Evolutionary conservation across 2,329 filamentous ascomycete genomes (phyloP).

Genomic region (Fusarium sp.): DNA sequence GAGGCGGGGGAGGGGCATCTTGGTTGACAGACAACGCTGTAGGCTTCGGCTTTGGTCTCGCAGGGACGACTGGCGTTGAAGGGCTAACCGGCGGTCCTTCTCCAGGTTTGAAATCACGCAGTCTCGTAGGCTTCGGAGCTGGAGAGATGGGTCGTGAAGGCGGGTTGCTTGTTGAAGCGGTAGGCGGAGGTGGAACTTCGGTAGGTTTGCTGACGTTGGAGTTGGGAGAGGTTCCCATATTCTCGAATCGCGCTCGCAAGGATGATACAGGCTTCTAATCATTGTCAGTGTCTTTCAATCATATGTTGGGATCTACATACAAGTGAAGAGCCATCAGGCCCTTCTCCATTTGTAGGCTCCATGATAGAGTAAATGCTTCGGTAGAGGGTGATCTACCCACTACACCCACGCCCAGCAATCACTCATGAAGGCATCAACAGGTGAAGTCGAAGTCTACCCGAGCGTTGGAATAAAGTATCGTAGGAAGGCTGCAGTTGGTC

Average conservation of each 20-base stretch:
- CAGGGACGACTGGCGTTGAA: conserved; percentile 49
- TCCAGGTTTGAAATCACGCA: conserved; percentile 56
- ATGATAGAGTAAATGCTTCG: conserved; percentile 47
- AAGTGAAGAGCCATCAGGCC: conserved; percentile 81
- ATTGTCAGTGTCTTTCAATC: conserved; percentile 42
- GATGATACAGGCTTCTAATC: conserved; percentile 83
- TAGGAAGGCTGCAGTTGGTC: background rate
- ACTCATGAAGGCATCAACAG: conserved; percentile 49
- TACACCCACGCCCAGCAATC: conserved; percentile 50
- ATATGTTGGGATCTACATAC: conserved; percentile 58
- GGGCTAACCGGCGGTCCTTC: conserved; percentile 50
- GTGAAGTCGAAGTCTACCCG: conserved; percentile 20
- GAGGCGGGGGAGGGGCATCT: conserved; percentile 39
- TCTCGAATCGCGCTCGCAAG: conserved; percentile 83
- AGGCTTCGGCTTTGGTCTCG: conserved; percentile 48
- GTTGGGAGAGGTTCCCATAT: conserved; percentile 59
- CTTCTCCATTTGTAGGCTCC: conserved; percentile 57
- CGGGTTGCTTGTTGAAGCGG: conserved; percentile 42
- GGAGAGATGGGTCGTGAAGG: conserved; percentile 53
- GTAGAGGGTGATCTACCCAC: conserved; percentile 51
- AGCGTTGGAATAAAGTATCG: background rate
- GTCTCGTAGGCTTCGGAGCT: conserved; percentile 57
- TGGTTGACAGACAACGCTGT: conserved; percentile 37
- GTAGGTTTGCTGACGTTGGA: conserved; percentile 37
- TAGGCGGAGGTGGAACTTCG: conserved; percentile 35